Percentiles rank a stretch among this genome's conserved stretches.
Evolutionary conservation across 176 grass and related monocot genomes (phyloP).

Genomic region (Coix lacrymajobi): DNA sequence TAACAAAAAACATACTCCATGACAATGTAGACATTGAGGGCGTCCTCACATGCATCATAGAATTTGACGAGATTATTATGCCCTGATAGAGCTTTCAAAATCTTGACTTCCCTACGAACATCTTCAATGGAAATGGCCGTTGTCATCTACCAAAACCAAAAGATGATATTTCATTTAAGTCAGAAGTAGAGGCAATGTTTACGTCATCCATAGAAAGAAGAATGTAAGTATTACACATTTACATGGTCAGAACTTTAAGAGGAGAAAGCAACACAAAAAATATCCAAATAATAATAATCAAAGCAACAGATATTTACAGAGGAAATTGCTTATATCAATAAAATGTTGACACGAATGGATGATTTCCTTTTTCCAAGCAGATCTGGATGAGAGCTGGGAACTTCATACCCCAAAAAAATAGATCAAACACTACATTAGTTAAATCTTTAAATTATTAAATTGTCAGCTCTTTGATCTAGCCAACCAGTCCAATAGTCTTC

Average conservation of each 20-base stretch:
- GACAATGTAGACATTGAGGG: slow-evolving; percentile 98
- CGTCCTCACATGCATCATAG: slow-evolving; percentile 99
- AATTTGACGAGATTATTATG: slow-evolving; percentile 97
- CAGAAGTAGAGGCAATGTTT: not conserved
- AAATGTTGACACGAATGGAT: not conserved
- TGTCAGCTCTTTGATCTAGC: not conserved
- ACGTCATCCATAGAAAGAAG: not conserved
- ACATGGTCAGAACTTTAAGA: not conserved
- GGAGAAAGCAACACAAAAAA: not conserved
- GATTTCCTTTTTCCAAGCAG: not conserved
- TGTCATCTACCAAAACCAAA: slow-evolving; percentile 76
- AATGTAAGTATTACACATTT: not conserved
- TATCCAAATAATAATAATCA: slow-evolving; percentile 7
- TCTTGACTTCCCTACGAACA: slow-evolving; percentile 97
- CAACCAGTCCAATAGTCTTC: not conserved
- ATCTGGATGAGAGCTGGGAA: slow-evolving; percentile 5
- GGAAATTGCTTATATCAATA: not conserved
- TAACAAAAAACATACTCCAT: slow-evolving; percentile 94
- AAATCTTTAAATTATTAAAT: not conserved
- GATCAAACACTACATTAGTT: not conserved
- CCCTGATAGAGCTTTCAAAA: slow-evolving; percentile 96
- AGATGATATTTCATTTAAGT: not conserved
- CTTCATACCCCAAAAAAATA: not conserved
- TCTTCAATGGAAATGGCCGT: slow-evolving; percentile 99
- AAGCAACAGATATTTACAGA: not conserved